phyloP scores from a whole-genome alignment of 768 basidiomycete genomes.

The Tubosaeta sp. region DNA sequence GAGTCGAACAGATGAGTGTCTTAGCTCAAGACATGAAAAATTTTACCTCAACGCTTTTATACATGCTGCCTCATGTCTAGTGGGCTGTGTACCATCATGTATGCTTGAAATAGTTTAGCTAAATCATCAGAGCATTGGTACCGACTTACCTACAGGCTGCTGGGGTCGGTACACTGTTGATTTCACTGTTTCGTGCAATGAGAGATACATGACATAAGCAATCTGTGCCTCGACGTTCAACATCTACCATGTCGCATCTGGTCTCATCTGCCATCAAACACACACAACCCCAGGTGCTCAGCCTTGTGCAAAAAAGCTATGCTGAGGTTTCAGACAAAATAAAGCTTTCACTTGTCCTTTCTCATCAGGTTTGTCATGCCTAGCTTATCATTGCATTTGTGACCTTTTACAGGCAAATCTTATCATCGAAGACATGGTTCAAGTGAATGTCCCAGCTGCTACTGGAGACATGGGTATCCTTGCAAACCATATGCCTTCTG shows the following conservation, averaged over 20 bases:
- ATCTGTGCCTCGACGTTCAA: too few relatives aligned
- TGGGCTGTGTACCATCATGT: too few relatives aligned
- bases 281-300: slow-evolving; percentile 47
- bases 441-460: slow-evolving; percentile 92
- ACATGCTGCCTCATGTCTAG: too few relatives aligned
- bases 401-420: slow-evolving; percentile 67
- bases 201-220: too few relatives aligned
- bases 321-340: slow-evolving; percentile 91
- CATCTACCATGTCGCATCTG: slow-evolving; percentile 68
- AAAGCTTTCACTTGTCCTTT: slow-evolving; percentile 90
- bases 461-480: slow-evolving; percentile 99
- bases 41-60: too few relatives aligned
- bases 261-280: slow-evolving; percentile 61
- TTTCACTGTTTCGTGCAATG: too few relatives aligned
- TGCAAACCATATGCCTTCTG: slow-evolving; percentile 97
- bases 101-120: too few relatives aligned
- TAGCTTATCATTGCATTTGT: slow-evolving; percentile 3
- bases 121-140: too few relatives aligned
- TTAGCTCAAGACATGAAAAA: too few relatives aligned
- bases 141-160: too few relatives aligned
- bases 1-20: too few relatives aligned
- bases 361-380: slow-evolving; percentile 74
- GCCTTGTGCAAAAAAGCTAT: slow-evolving; percentile 70
- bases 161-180: too few relatives aligned
- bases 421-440: slow-evolving; percentile 85